These are phyloP conservation scores for Vigna mungo DNA, from an alignment of 306 rosid species.

Conservation along the genomic window DNA sequence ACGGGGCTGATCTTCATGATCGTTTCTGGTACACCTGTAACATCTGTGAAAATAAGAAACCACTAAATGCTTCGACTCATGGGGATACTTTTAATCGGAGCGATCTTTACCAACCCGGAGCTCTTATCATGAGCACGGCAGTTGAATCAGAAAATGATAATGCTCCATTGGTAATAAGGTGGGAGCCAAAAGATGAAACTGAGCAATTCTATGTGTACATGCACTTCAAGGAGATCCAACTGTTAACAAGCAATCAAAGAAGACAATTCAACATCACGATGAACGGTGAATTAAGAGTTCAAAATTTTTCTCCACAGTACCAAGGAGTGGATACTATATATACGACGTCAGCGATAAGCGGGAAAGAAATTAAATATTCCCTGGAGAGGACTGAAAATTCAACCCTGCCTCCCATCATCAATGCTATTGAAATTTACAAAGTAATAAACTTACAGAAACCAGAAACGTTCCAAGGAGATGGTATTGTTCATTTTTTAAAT, in stretches of 20 bases:
- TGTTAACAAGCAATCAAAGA: slow-evolving; percentile 24
- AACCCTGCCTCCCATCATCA: slow-evolving; percentile 51
- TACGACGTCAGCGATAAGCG: not conserved
- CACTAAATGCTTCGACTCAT: not conserved
- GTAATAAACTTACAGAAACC: not conserved
- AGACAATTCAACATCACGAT: slow-evolving; percentile 38
- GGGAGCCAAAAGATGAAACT: not conserved
- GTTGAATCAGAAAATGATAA: slow-evolving; percentile 4
- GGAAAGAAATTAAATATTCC: not conserved
- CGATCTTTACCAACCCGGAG: slow-evolving; percentile 1
- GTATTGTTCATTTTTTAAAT: slow-evolving; percentile 2
- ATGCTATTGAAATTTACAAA: slow-evolving; percentile 24
- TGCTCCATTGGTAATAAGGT: not conserved
- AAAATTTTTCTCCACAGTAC: not conserved
- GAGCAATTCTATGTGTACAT: slow-evolving; percentile 34
- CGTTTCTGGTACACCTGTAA: slow-evolving; percentile 29
- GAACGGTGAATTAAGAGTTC: not conserved
- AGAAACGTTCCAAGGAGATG: slow-evolving; percentile 46
- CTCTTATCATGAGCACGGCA: slow-evolving; percentile 35
- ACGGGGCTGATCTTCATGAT: slow-evolving; percentile 42
- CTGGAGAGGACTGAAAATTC: slow-evolving; percentile 29
- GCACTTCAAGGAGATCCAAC: slow-evolving; percentile 31
- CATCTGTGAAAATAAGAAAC: not conserved
- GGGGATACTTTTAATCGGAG: not conserved
- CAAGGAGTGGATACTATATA: fast-evolving